Evolutionary conservation across 352 stramenopile species (phyloP), one percentile per base, ranked within the genome.

Genomic region (Pythium sukuiense): DNA sequence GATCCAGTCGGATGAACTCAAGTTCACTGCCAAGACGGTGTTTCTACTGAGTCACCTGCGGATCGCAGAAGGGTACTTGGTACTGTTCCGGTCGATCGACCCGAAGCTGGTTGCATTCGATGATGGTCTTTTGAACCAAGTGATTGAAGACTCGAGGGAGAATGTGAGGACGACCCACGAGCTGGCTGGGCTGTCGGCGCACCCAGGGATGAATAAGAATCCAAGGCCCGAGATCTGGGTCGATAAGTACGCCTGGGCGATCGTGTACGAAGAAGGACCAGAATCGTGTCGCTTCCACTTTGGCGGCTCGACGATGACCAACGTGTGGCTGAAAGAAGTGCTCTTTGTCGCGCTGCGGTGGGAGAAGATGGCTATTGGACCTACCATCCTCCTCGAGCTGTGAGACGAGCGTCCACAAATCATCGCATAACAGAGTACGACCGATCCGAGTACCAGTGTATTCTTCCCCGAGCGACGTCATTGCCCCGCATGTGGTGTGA

Each of bases 321-420:
- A 87, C 39, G 81, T 89, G 43, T 90, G 82, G 82, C 73, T 89
- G 49, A 82, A 87, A 67, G 74, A 89, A 53, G 70, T 90, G 43
- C 67, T 89, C 27, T 67, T 89, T 32, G 83, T 90, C 43, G 82
- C 80, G 14, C 73, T 89, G 29, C 78, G 82, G 11, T 89, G 78
- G 63, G 82, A 89, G 66, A 84, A 65, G 50, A 72, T 86, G 61
- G 79, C 74, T 37, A 70, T 89, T 29, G 77, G 82, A 0, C 70
- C 76, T 1, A 29, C 49, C 16, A 27, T 64, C 13, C 33, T 64
- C 35, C 46, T 70, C 39, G 39, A 48, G 39, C 2, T 48, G 13
- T 48, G 39, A 48, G 32, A 14, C 14, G 24, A 48, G 14, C 24
- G 1, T 24, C 32, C 32, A 35, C 32, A 35, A 35, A 5, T 5